Base-by-base conservation (phyloP, 2,329 filamentous ascomycete genomes). In the Xylariaceae sp. region DNA sequence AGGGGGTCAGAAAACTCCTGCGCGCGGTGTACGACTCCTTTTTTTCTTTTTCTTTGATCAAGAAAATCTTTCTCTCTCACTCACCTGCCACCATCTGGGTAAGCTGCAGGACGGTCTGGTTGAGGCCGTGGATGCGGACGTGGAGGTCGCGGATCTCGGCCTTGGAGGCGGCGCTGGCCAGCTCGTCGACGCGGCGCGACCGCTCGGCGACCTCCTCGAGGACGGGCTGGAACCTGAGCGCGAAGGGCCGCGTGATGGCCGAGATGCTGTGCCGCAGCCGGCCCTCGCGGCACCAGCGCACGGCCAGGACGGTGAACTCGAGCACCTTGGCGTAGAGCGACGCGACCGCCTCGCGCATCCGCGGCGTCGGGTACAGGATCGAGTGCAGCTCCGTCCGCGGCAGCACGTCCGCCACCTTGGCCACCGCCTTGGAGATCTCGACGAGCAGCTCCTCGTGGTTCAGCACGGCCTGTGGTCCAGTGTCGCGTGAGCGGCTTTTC, bases 81-180 rank as follows among this genome's bases (percentile, higher is more conserved):
- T 23, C 15, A 32, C 31, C n/a, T 8, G 22, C 19, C 19, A 32
- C 18, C 31, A 32, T 32, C 15, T 32, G 19, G 9, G 31, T 32
- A n/a, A 32, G 12, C 10, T 32, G 31, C 5, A 17, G 13, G 12
- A 32, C 12, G 5, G n/a, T 31, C 4, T 17, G 19, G 11, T 10
- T 22, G 12, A 31, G 29, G n/a, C 18, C 29, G 15, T 14, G n/a
- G 18, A 31, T 14, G 6, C 15, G 10, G 14, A 25, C 16, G 14
- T 32, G 31, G 8, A 32, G 17, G 14, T 32, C 31, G 12, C 31
- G 24, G 21, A 32, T 32, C 31, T 32, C 31, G 5, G 31, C 31
- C 17, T 32, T 32, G 19, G 31, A 32, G 10, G 31, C 31, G 14
- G 31, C 31, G 22, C 21, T 32, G 10, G 31, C 31, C 13, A 32